Conservation (phyloP, 371 early-diverging fungal genomes). For the Mortierella sp. region DNA sequence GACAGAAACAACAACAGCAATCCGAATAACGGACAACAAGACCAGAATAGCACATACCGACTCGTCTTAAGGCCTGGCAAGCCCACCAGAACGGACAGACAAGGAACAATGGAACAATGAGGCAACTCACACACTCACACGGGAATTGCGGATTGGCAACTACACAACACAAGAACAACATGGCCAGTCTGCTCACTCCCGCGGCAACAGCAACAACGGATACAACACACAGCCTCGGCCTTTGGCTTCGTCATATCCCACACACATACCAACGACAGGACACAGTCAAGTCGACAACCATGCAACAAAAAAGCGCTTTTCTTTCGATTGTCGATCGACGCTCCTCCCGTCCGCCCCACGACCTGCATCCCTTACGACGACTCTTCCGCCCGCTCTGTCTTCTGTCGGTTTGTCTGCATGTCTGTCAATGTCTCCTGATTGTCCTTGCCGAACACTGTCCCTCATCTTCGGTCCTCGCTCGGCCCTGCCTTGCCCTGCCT, state of each 20-base stretch:
- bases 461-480: not conserved
- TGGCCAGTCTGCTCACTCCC: not conserved
- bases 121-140: too few relatives aligned
- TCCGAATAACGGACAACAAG: not conserved
- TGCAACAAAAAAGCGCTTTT: too few relatives aligned
- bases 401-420: not conserved
- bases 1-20: not conserved
- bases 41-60: not conserved
- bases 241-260: not conserved
- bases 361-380: not conserved
- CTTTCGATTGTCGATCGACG: conserved; percentile 4
- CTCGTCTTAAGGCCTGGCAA: not conserved
- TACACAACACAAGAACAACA: not conserved
- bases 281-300: not conserved
- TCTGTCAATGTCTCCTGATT: not conserved
- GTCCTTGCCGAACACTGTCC: not conserved
- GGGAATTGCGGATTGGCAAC: not conserved
- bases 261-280: not conserved
- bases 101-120: not conserved
- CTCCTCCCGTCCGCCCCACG: not conserved
- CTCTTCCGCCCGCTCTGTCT: not conserved
- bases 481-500: not conserved
- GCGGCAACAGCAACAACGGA: not conserved
- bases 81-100: not conserved
- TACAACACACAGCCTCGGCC: conserved; percentile 7